Evolutionary conservation across 345 rosid species (phyloP), one percentile per base, ranked within the genome.

Genomic region (Trapa bicornis): DNA sequence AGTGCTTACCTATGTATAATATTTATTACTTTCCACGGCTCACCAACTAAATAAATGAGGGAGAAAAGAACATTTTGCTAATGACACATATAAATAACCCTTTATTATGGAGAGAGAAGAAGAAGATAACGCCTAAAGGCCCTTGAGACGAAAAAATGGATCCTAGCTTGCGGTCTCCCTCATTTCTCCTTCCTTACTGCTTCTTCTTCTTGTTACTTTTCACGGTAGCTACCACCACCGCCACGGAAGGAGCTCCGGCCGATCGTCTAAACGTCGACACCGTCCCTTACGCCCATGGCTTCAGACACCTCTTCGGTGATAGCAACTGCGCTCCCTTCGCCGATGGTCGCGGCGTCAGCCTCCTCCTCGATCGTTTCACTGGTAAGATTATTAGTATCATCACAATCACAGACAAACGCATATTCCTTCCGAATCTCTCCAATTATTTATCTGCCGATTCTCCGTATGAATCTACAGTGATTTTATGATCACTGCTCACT

Each of bases 311-410:
- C 71, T 91, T 94, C 63, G 99, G 99, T 4, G 89, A 94, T 29
- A 74, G 77, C 58, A 89, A 94, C 73, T 85, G 91, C 32, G 85
- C 85, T 43, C 97, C 92, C 52, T 85, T 95, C 2, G 85, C 90
- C 0, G 85, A 89, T 6, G 95, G 84, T 62, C 79, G 70, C 17
- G 81, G 82, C 77, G 97, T 84, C 72, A 94, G 95, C 61, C 89
- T 94, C 79, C 92, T 91, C 80, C 97, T 94, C 57, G 87, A 91
- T 65, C 85, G 87, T 50, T 85, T 71, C 77, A 78, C 99, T 35
- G 97, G 97, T 93, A 58, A 57, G 29, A 58, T 45, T 22, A 22
- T 22, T 22, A 22, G 29, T 22, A 22, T 22, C 29, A 7, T 45
- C 13, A 45, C 48, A 7, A 7, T 45, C 48, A 13, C 48, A 45